Evolutionary conservation across 1,284 basidiomycete species (phyloP).

Genomic region (Moniliophthora roreri): DNA sequence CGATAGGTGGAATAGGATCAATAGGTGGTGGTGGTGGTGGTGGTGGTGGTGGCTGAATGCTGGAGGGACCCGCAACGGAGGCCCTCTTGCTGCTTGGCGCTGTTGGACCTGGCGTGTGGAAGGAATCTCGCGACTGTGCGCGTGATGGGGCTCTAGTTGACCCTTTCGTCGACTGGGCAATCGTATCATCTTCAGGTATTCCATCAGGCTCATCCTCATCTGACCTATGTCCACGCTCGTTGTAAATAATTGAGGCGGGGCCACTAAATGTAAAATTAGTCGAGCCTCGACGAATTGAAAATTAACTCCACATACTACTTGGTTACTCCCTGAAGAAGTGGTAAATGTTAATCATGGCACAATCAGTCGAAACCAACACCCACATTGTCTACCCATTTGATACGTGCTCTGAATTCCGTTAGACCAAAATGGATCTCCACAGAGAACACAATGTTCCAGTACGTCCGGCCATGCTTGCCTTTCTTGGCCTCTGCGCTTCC

Average conservation of each 20-base stretch:
- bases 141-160: constrained; percentile 15
- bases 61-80: constrained; percentile 2
- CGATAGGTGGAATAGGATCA: neutral
- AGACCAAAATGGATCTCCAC: constrained; percentile 80
- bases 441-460: constrained; percentile 80
- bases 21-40: neutral
- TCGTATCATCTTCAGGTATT: constrained; percentile 53
- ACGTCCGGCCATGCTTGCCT: constrained; percentile 62
- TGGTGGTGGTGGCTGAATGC: neutral
- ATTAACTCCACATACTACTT: constrained; percentile 53
- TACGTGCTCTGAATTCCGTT: constrained; percentile 76
- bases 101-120: constrained; percentile 11
- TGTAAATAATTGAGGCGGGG: constrained; percentile 77
- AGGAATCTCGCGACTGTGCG: constrained; percentile 15
- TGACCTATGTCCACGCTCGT: constrained; percentile 69
- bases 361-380: constrained; percentile 24
- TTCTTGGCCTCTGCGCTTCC: constrained; percentile 66
- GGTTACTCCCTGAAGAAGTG: constrained; percentile 45
- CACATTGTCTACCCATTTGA: constrained; percentile 79
- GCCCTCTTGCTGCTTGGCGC: constrained; percentile 11
- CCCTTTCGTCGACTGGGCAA: constrained; percentile 20
- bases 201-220: constrained; percentile 67
- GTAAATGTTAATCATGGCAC: constrained; percentile 8
- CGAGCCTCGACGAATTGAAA: neutral
- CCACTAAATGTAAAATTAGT: constrained; percentile 42